A percentile compares a stretch with the other conserved stretches of the same genome.
phyloP scores from a whole-genome alignment of 805 yeast genomes.

The Maudiozyma serrabonitensis region DNA sequence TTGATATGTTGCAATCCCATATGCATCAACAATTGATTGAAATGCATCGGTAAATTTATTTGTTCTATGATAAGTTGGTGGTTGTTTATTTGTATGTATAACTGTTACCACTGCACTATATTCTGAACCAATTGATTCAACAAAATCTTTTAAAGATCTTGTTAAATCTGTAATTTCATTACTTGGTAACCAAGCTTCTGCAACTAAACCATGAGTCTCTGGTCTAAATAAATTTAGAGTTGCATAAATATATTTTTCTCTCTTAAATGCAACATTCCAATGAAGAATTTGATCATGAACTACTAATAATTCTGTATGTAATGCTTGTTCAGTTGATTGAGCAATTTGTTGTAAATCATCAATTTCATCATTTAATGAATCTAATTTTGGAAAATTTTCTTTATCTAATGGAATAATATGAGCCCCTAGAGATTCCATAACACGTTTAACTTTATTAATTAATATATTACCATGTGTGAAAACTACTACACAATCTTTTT shows the following conservation, averaged over 20 bases:
- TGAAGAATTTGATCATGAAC: conserved; percentile 63
- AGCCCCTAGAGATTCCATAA: conserved; percentile 87
- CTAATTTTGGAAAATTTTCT: conserved; percentile 30
- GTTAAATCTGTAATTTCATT: conserved; percentile 62
- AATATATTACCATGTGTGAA: conserved; percentile 85
- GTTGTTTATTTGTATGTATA: conserved; percentile 70
- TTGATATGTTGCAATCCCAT: conserved; percentile 85
- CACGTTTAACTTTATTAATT: conserved; percentile 61
- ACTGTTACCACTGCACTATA: conserved; percentile 48
- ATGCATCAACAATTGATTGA: conserved; percentile 90
- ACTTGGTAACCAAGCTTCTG: conserved; percentile 95
- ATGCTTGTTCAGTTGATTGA: conserved; percentile 55
- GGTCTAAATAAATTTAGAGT: conserved; percentile 72
- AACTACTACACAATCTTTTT: conserved; percentile 76
- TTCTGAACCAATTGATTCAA: conserved; percentile 26
- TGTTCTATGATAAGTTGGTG: conserved; percentile 93
- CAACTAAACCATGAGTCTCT: conserved; percentile 75
- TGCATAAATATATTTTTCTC: conserved; percentile 77
- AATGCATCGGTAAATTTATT: conserved; percentile 90
- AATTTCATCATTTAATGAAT: conserved; percentile 38
- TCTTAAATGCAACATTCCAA: conserved; percentile 61
- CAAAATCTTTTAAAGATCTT: conserved; percentile 46
- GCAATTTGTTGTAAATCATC: conserved; percentile 51
- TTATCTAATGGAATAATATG: conserved; percentile 41
- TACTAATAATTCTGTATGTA: conserved; percentile 68